Evolutionary conservation across 2,329 filamentous ascomycete species (phyloP), one percentile per base, ranked within the genome.

Genomic region (Bipolaris oryzae): DNA sequence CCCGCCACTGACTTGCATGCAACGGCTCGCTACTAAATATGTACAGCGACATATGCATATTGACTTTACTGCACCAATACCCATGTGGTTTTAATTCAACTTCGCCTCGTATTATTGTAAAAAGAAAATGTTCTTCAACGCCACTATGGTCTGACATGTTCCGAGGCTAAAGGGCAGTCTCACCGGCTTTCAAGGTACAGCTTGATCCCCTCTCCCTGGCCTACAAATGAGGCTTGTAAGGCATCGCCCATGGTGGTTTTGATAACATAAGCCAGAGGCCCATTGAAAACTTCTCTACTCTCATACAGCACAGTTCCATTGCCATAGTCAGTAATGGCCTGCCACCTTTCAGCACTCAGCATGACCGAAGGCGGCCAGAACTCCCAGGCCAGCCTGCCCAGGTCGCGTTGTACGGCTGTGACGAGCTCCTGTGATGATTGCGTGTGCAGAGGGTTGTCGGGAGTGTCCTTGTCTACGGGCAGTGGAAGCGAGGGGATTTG

Each of bases 401-500:
- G 43, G 11, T 66, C 61, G 2, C 55, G 63, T 35, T 74, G 64
- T n/a, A 74, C 64, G 31, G 67, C 62, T 0, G 68, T 71, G 25
- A 74, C 63, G n/a, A 62, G 63, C 42, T 75, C 71, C 31, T 67
- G 62, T 1, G 70, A 60, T 31, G 61, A 50, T 13, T 73, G 66
- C 9, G 66, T 71, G 23, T 67, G 18, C 3, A 64, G 33, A 6
- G 54, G 61, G 25, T 72, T 66, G 41, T 72, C 72, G 7, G 61
- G 64, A 7, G 69, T 74, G 20, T 63, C 46, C 16, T 57, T 39
- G 45, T 67, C 46, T 25, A 75, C 71, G 0, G 72, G 70, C 4
- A 73, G 51, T 1, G 68, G 64, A 5, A 74, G 58, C 9, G 72
- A 49, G 7, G 72, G 72, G 15, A 71, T 70, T 44, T 75, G 71